Evolutionary conservation across 495 filamentous ascomycete species (phyloP), one percentile per base, ranked within the genome.

Genomic region (Penicillium longicatenatum): DNA sequence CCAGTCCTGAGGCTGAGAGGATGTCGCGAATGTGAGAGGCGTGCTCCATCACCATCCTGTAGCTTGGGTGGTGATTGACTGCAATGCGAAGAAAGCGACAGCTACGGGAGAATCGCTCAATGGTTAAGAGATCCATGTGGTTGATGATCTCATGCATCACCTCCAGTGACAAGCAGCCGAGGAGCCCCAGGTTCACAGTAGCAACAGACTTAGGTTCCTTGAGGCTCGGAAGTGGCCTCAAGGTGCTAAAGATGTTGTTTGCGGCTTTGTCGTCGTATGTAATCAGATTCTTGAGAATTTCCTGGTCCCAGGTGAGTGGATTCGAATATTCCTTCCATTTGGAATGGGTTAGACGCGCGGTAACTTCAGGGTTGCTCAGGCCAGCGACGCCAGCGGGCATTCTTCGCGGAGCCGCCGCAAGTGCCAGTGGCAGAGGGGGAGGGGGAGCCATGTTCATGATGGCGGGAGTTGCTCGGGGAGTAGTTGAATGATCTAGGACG

Each of bases 81-180:
- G 29, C 20, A 3, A 12, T 26, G n/a, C 10, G 24, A 16, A 41
- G 41, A 20, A 30, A 44, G 21, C 17, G 52, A 10, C 52, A 54
- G n/a, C 41, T 54, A 4, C 26, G 22, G 10, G 39, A 10, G 24
- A 54, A 54, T 21, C 14, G 4, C 4, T 3, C 12, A 17, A 45
- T 3, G 6, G 37, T 45, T 24, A 22, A 11, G 8, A 54, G 7
- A 11, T 54, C 52, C 26, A 54, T 42, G 5, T 44, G 14, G 8
- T 46, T 14, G 8, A 54, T 54, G n/a, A 54, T 54, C 14, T 11
- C n/a, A 14, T 44, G 17, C 2, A 54, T 19, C 14, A 54, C 17
- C 41, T 54, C 52, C 6, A 42, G 21, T 5, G 52, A 33, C 11
- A 53, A 30, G 9, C 10, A n/a, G 10, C 9, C 14, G 4, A 54